Percentiles rank a stretch among this genome's conserved stretches.
Conservation (phyloP, 1,139 yeast species). For the Debaryomyces sp. region DNA sequence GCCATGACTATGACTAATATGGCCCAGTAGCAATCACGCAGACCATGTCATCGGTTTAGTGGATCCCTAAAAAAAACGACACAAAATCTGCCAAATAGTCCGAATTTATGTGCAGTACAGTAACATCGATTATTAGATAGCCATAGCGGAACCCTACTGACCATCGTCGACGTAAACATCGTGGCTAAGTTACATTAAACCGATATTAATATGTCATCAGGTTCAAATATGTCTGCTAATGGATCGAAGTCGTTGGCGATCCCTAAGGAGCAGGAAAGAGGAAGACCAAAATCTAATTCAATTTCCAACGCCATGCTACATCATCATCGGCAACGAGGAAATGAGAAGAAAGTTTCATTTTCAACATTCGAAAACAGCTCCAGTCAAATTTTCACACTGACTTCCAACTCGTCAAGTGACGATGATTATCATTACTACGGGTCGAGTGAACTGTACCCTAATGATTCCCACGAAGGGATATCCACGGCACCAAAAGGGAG, state of each 20-base stretch:
- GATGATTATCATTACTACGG: conserved; percentile 9
- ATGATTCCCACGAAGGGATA: conserved; percentile 1
- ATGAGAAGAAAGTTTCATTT: conserved; percentile 11
- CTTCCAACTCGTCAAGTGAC: conserved; percentile 12
- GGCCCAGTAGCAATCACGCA: background rate
- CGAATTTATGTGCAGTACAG: conserved; percentile 7
- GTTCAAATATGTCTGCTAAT: background rate
- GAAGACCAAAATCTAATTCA: conserved; percentile 14
- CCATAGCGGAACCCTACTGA: conserved; percentile 2
- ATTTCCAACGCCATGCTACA: conserved; percentile 15
- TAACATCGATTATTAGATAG: background rate
- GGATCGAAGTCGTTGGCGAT: background rate
- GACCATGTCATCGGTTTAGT: conserved; percentile 2
- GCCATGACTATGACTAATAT: background rate
- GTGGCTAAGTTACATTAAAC: background rate
- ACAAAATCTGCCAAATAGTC: conserved; percentile 2
- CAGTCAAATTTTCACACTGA: conserved; percentile 11
- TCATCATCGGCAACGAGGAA: conserved; percentile 8
- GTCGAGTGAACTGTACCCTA: conserved; percentile 3
- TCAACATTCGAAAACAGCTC: conserved; percentile 6
- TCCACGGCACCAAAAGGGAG: background rate
- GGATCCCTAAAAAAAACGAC: background rate
- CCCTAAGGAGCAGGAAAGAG: background rate
- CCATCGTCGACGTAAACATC: background rate
- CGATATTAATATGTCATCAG: conserved; percentile 5